Base-by-base conservation (phyloP, 2,329 filamentous ascomycete species). In the Paradendryphiella salina region DNA sequence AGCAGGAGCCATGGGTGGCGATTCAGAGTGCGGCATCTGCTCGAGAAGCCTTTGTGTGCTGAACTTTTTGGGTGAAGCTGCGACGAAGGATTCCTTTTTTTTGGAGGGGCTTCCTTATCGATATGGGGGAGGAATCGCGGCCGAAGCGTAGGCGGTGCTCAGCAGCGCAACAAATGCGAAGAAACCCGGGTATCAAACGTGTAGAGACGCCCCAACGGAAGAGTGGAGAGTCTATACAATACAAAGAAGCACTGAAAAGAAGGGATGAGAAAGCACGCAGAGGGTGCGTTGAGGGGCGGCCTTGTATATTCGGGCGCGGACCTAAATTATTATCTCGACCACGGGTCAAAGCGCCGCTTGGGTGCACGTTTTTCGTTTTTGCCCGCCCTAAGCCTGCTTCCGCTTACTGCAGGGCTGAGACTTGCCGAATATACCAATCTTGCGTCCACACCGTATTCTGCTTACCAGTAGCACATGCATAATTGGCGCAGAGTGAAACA, bases 21-120 rank as follows among this genome's bases (percentile, higher is more conserved):
- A 79, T 60, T 80, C 78, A 67, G 72, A 73, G 69, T 80, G 78
- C 59, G 78, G 77, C 77, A 79, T 80, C 56, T 62, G 52, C 38
- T 36, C 28, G 17, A 28, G 67, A 63, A 54, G 50, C 49, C 40
- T 26, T 49, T 48, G 46, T 40, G 52, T 41, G 44, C 29, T 29
- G 44, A 26, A 21, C 41, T 20, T 49, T 23, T 48, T 50, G 23
- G 33, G 28, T 43, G 28, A 53, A 41, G 36, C 40, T 38, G 46
- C 45, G 40, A 13, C 31, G 49, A 44, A 55, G 44, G 55, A 56
- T 56, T 59, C n/a, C n/a, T 60, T 57, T 58, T 64, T 57, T 61
- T 56, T 61, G 60, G 63, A 63, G 66, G 66, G 66, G 56, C 52
- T 56, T 21, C 34, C 57, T 67, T 70, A 70, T 70, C 67, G 66